These are phyloP conservation scores for Taiozyma sp. DNA, from an alignment of 1,139 yeast genomes.

Conservation along the genomic window DNA sequence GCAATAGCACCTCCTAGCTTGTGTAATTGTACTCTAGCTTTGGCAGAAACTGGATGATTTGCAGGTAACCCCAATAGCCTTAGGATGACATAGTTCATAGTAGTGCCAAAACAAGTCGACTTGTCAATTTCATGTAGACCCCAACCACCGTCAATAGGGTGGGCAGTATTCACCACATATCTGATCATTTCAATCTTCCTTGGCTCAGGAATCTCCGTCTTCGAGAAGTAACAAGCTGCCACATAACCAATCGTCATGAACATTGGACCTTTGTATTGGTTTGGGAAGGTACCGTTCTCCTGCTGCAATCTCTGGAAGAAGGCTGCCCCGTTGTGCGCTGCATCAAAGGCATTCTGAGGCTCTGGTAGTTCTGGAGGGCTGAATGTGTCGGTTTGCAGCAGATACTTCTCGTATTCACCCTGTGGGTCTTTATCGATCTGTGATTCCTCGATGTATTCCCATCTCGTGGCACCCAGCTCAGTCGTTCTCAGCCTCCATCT, in stretches of 20 bases:
- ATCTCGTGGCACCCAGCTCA: conserved; percentile 70
- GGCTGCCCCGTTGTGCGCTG: conserved; percentile 72
- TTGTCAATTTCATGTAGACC: conserved; percentile 90
- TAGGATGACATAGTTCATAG: conserved; percentile 75
- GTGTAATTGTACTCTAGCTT: conserved; percentile 69
- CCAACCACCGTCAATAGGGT: conserved; percentile 99
- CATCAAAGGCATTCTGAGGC: conserved; percentile 46
- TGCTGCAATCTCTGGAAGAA: conserved; percentile 72
- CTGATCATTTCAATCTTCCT: conserved; percentile 68
- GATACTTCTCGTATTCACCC: conserved; percentile 54
- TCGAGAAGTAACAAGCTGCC: conserved; percentile 67
- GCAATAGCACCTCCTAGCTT: conserved; percentile 86
- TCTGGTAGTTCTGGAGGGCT: conserved; percentile 35
- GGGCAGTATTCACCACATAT: conserved; percentile 82
- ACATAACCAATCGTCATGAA: conserved; percentile 92
- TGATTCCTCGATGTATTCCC: conserved; percentile 61
- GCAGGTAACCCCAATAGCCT: conserved; percentile 72
- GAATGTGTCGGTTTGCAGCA: conserved; percentile 42
- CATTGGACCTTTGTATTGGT: conserved; percentile 97
- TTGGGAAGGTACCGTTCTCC: conserved; percentile 80
- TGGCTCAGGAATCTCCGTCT: conserved; percentile 63
- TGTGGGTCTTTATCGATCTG: conserved; percentile 42
- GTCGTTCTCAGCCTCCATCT: conserved; percentile 77
- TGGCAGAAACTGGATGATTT: conserved; percentile 74
- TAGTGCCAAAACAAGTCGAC: conserved; percentile 92